Percentiles rank a stretch among this genome's conserved stretches.
Conservation (phyloP, 495 filamentous ascomycete species). For the Hypoxylon crocopeplum region DNA sequence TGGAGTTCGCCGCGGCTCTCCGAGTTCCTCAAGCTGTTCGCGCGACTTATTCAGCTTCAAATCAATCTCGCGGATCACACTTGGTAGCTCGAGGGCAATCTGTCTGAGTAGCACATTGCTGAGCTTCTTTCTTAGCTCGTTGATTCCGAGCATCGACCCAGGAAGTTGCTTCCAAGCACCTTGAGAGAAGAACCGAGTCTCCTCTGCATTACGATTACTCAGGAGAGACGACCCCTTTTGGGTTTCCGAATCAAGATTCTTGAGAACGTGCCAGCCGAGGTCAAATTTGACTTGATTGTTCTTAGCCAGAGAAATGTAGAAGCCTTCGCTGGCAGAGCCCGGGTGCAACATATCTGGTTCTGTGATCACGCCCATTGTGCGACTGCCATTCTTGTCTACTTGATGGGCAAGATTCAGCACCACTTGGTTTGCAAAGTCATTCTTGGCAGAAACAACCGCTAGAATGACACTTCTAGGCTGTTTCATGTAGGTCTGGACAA, state of each 20-base stretch:
- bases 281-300: conserved; percentile 63
- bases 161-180: conserved; percentile 53
- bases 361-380: conserved; percentile 58
- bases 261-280: conserved; percentile 70
- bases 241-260: conserved; percentile 60
- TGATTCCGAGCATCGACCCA: conserved; percentile 36
- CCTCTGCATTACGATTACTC: conserved; percentile 43
- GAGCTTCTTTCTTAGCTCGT: conserved; percentile 40
- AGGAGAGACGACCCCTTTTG: conserved; percentile 42
- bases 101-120: conserved; percentile 40
- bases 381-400: conserved; percentile 50
- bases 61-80: conserved; percentile 41
- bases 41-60: conserved; percentile 27
- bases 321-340: conserved; percentile 31
- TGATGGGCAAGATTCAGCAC: conserved; percentile 51
- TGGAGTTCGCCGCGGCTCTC: conserved; percentile 32
- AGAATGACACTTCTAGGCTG: conserved; percentile 64
- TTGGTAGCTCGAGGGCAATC: conserved; percentile 42
- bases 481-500: conserved; percentile 64
- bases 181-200: conserved; percentile 48
- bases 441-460: conserved; percentile 62
- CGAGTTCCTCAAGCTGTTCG: conserved; percentile 30
- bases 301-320: conserved; percentile 35
- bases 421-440: conserved; percentile 57
- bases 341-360: conserved; percentile 36